phyloP scores from a whole-genome alignment of 495 filamentous ascomycete genomes.

The Hypoxylon fragiforme region DNA sequence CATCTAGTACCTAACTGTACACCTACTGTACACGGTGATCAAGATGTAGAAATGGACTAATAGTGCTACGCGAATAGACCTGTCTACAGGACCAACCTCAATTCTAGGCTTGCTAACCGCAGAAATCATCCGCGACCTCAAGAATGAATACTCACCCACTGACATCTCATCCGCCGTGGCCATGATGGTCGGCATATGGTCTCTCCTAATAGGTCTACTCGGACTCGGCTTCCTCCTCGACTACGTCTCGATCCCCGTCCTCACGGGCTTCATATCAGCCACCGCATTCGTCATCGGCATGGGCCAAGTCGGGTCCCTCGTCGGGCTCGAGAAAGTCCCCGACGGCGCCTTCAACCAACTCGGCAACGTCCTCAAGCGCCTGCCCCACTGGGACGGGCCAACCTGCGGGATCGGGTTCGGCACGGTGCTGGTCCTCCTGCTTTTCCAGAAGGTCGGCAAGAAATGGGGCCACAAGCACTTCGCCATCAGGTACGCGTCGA shows the following conservation, averaged over 20 bases:
- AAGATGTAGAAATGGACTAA: no score
- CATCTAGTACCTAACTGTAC: no score
- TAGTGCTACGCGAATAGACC: conserved; percentile 35
- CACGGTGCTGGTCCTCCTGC: conserved; percentile 46
- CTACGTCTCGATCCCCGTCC: conserved; percentile 54
- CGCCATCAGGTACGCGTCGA: conserved; percentile 47
- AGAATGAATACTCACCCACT: conserved; percentile 42
- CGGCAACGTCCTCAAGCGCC: conserved; percentile 46
- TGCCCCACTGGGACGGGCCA: conserved; percentile 46
- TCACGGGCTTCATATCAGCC: conserved; percentile 56
- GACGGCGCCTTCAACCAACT: conserved; percentile 48
- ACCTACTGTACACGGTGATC: no score
- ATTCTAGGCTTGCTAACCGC: conserved; percentile 55
- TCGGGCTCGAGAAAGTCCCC: conserved; percentile 47
- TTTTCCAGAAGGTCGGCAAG: conserved; percentile 50
- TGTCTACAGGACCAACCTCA: conserved; percentile 56
- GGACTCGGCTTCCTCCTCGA: conserved; percentile 57
- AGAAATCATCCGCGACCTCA: conserved; percentile 48
- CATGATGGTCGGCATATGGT: conserved; percentile 55
- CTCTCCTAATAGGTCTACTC: conserved; percentile 52
- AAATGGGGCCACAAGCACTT: conserved; percentile 51
- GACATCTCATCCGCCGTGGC: conserved; percentile 55
- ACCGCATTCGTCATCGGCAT: conserved; percentile 54
- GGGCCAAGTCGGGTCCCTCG: conserved; percentile 49
- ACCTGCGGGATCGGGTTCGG: conserved; percentile 53